Evolutionary conservation across 495 filamentous ascomycete genomes (phyloP), one percentile per base, ranked within the genome.

Genomic region (Bacidia rubella): DNA sequence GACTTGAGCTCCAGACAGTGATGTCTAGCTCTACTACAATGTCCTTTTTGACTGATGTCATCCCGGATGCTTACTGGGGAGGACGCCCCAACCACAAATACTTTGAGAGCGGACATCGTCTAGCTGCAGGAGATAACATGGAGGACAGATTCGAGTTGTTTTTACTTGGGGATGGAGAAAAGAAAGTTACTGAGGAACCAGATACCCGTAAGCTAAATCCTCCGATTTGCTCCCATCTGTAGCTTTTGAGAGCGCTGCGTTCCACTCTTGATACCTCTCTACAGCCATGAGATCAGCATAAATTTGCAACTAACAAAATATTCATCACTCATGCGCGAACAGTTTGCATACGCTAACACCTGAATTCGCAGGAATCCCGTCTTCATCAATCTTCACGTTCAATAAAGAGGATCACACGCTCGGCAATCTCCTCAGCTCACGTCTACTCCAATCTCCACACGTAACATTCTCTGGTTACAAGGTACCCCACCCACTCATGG

Each of bases 371-470:
- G 90, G 90, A 55, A 85, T 76, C 72, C 90, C 60, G 77, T 93
- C 71, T 74, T 79, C 58, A 41, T 83, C 88, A 17, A 83, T 94
- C 64, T 97, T 99, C 72, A 83, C 82, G 49, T 83, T 99, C 69
- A 82, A 87, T 65, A 96, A 95, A 67, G 93, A 99, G 64, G 93
- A 99, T 63, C 92, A 97, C 68, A 97, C 93, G 0, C 76, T 99
- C 42, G 92, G 81, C 53, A 96, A 97, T 64, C 74, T 97, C 54
- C 77, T 99, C 40, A 78, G 81, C 52, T 77, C 81, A 49, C 85
- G 86, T 54, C 84, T 97, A 43, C 75, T 87, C 60, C 80, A 86
- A 62, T 82, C 82, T 48, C 70, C 75, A 11, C 78, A 94, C 63
- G 86, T 97, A 52, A 66, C 78, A 55, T 92, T 95, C 69, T 80